A percentile compares a stretch with the other conserved stretches of the same genome.
phyloP scores from a whole-genome alignment of 1,284 basidiomycete species.

The Singerocomus inundabilis region DNA sequence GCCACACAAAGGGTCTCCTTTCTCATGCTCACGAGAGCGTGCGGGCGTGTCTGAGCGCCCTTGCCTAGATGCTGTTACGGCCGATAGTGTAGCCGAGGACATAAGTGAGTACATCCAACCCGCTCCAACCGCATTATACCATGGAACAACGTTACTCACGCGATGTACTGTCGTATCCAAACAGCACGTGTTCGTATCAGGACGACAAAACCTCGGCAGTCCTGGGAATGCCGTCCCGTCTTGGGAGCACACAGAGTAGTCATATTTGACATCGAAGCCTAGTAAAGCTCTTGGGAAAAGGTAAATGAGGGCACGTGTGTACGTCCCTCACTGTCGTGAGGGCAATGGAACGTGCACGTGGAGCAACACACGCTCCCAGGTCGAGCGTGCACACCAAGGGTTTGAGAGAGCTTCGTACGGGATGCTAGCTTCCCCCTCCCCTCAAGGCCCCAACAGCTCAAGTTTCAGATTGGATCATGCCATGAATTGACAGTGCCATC shows the following conservation, averaged over 20 bases:
- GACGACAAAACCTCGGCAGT: conserved; percentile 4
- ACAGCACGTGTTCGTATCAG: neutral
- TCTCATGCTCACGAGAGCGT: no score
- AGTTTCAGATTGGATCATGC: no score
- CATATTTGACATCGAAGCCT: neutral
- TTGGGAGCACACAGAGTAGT: neutral
- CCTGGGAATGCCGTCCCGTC: conserved; percentile 14
- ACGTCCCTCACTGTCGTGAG: neutral
- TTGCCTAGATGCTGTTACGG: neutral
- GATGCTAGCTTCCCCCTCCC: no score
- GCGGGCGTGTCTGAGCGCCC: conserved; percentile 6
- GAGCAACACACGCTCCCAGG: neutral
- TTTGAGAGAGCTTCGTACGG: no score
- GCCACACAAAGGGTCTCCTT: conserved; percentile 1
- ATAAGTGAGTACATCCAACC: neutral
- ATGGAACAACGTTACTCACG: neutral
- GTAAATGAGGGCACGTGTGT: neutral
- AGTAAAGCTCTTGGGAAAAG: neutral
- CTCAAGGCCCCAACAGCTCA: no score
- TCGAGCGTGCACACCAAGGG: neutral
- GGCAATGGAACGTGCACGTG: neutral
- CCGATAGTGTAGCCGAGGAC: neutral
- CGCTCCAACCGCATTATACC: neutral
- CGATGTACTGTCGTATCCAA: neutral
- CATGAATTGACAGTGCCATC: no score